Percentiles rank a stretch among this genome's conserved stretches.
Evolutionary conservation across 2,329 filamentous ascomycete species (phyloP).

Genomic region (Colletotrichum salicis): DNA sequence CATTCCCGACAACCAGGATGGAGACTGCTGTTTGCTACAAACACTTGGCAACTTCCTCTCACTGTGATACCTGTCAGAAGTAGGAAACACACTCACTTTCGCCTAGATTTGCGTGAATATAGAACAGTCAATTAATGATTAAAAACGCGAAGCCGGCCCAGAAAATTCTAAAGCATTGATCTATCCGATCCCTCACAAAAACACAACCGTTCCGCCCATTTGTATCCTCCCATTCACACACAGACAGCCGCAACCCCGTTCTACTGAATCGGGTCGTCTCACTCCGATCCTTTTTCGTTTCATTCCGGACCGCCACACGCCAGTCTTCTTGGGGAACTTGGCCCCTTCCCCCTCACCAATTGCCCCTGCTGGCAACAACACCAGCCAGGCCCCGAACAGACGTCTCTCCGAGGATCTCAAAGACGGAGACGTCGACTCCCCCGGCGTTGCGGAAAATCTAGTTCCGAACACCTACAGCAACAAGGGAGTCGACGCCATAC

Average conservation of each 20-base stretch:
- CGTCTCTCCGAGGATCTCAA: slow-evolving; percentile 33
- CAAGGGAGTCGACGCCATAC: slow-evolving; percentile 64
- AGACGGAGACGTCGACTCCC: slow-evolving; percentile 33
- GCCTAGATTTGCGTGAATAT: not conserved
- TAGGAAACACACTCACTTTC: not conserved
- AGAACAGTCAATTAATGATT: not conserved
- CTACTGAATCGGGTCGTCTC: not conserved
- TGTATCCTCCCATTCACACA: not conserved
- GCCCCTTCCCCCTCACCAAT: not conserved
- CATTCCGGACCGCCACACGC: not conserved
- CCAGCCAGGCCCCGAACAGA: slow-evolving; percentile 18
- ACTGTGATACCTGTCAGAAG: not conserved
- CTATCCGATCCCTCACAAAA: not conserved
- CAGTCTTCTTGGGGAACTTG: not conserved
- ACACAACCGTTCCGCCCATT: not conserved
- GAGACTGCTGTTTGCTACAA: not conserved
- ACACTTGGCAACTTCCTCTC: not conserved
- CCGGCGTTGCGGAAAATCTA: slow-evolving; percentile 34
- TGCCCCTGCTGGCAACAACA: slow-evolving; percentile 16
- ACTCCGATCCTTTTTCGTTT: not conserved
- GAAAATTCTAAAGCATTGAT: not conserved
- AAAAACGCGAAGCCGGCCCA: not conserved
- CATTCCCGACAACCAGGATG: too few species aligned
- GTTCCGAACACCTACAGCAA: slow-evolving; percentile 51
- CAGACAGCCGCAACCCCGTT: not conserved